Base-by-base conservation (phyloP, 371 early-diverging fungal species). In the Mortierella sp. region DNA sequence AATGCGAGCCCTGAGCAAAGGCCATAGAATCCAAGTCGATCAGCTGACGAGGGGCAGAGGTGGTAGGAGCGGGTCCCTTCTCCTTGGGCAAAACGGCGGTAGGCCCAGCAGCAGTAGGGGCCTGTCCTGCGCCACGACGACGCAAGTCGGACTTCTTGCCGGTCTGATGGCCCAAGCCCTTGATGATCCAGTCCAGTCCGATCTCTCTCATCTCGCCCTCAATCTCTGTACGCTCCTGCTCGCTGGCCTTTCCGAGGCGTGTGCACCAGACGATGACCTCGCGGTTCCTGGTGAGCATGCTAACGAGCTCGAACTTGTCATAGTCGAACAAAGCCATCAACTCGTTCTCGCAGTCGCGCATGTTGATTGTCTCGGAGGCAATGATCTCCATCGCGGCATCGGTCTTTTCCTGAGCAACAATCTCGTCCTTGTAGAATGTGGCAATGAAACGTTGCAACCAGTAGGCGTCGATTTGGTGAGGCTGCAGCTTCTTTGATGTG, bases 361-460 rank as follows among this genome's bases (percentile, higher is more conserved):
- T 90, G 73, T 91, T 90, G 70, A 92, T 87, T 0, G 88, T 73
- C 27, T 93, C 90, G 48, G 95, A 92, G 16, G 94, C 90, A 27
- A 99, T 89, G 43, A 98, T 92, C 10, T 92, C 91, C 81, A 96
- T 89, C 0, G 97, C 96, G 29, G 90, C 89, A 1, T 90, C 89
- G 0, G 99, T 94, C 90, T 98, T 98, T 74, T 95, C 93, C 88
- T 97, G 97, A 8, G 98, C 96, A 5, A 91, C 91, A 74, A 94
- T 94, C 2, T 97, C 95, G 88, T 98, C 99, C 48, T 94, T 80
- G 87, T 96, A 97, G 75, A 94, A 92, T 32, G 92, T 87, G 41
- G 95, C 91, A 38, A 99, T 91, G 72, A 93, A 92, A 54, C 98
- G 95, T 87, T 98, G 99, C n/a, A 98, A 91, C 98, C 98, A 99